Evolutionary conservation across 148 eudicot species (phyloP).

Genomic region (Nepenthes gracilis): DNA sequence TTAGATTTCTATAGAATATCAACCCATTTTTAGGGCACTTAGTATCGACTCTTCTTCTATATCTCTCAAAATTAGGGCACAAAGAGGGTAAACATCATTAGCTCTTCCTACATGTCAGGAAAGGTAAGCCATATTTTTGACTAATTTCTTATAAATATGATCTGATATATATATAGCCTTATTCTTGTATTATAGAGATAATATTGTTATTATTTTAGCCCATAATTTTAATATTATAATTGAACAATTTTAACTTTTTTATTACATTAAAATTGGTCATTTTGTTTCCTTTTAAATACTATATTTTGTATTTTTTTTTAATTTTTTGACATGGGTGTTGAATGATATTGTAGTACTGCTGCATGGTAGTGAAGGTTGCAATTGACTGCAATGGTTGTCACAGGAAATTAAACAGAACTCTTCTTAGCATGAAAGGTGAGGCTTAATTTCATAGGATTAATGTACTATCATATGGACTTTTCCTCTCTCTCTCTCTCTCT

Average conservation of each 20-base stretch:
- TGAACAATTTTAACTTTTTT: too few species aligned
- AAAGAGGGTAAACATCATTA: background rate
- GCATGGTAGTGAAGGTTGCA: conserved; percentile 33
- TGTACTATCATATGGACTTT: too few species aligned
- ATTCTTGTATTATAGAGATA: background rate
- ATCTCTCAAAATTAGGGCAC: background rate
- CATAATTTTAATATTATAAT: too few species aligned
- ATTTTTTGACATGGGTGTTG: background rate
- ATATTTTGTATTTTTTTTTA: too few species aligned
- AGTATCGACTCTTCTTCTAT: background rate
- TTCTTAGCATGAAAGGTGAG: conserved; percentile 37
- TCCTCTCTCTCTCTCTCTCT: too few species aligned
- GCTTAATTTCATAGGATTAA: too few species aligned
- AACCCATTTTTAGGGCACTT: background rate
- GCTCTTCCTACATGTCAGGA: conserved; percentile 14
- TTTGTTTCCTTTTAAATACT: background rate
- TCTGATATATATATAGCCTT: too few species aligned
- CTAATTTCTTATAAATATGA: background rate
- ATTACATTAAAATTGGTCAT: too few species aligned
- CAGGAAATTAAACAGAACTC: conserved; percentile 18
- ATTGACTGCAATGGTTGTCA: conserved; percentile 37
- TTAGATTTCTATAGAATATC: conserved; percentile 14
- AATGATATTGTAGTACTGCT: conserved; percentile 23
- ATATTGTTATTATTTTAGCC: background rate
- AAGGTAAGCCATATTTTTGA: conserved; percentile 14